Evolutionary conservation across 345 rosid species (phyloP), one percentile per base, ranked within the genome.

Genomic region (Streptanthus diversifolius): DNA sequence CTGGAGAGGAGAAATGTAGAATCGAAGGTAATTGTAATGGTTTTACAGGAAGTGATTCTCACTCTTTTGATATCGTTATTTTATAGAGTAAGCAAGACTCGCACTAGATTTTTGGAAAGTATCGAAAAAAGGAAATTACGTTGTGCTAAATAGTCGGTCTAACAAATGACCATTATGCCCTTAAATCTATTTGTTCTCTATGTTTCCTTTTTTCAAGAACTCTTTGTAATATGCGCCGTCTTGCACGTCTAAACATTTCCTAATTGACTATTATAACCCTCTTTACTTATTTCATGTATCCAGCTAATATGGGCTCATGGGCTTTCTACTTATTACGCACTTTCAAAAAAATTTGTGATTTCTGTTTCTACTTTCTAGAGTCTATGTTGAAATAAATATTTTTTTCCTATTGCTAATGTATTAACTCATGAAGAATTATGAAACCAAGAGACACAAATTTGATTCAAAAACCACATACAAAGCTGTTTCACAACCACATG

Each of bases 351-450:
- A 5, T 1, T 30, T 30, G 33, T 30, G 5, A 5, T 32, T 1
- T 32, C 7, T 32, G n/a, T n/a, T n/a, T n/a, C n/a, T n/a, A n/a
- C n/a, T n/a, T n/a, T n/a, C n/a, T n/a, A n/a, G n/a, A n/a, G n/a
- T n/a, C n/a, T n/a, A n/a, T n/a, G n/a, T n/a, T n/a, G n/a, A n/a
- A n/a, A n/a, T n/a, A n/a, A n/a, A n/a, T n/a, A n/a, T n/a, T n/a
- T n/a, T n/a, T n/a, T n/a, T n/a, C n/a, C n/a, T n/a, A n/a, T n/a
- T n/a, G n/a, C n/a, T n/a, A n/a, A n/a, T n/a, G n/a, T n/a, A n/a
- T n/a, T n/a, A n/a, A n/a, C n/a, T n/a, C n/a, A n/a, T 22, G 47
- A 58, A 70, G 17, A 70, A 45, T 18, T 45, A 19, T 55, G 55
- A 43, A 56, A 56, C 30, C 64, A 49, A 71, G 8, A 51, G 3